Evolutionary conservation across 1,284 basidiomycete species (phyloP).

Genomic region (Cronartium quercuum): DNA sequence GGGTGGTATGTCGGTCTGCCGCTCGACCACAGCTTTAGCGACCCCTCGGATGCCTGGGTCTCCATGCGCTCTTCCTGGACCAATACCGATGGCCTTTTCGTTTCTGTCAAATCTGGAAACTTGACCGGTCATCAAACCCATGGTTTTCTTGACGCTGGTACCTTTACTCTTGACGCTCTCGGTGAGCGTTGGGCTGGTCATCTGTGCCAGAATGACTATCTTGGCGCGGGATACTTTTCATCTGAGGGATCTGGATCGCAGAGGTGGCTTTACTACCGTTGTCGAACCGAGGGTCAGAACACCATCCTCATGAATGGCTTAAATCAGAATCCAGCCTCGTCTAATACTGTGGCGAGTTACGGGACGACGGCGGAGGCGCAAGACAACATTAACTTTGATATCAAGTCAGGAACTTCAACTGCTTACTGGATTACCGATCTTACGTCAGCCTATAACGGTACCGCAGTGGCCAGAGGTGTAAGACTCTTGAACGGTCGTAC

Average conservation of each 20-base stretch:
- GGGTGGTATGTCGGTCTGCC: constrained; percentile 83
- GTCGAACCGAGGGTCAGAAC: constrained; percentile 95
- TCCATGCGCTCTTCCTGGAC: constrained; percentile 90
- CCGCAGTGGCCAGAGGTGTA: constrained; percentile 74
- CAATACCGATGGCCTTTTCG: constrained; percentile 70
- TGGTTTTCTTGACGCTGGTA: constrained; percentile 77
- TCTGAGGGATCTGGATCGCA: constrained; percentile 56
- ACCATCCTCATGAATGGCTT: constrained; percentile 68
- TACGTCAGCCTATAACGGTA: constrained; percentile 67
- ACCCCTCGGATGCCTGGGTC: constrained; percentile 69
- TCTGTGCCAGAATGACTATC: constrained; percentile 80
- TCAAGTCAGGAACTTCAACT: constrained; percentile 63
- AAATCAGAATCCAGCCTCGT: constrained; percentile 73
- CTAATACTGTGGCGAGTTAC: constrained; percentile 57
- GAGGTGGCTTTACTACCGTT: constrained; percentile 90
- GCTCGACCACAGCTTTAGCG: constrained; percentile 75
- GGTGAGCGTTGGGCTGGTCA: constrained; percentile 95
- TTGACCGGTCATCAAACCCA: constrained; percentile 78
- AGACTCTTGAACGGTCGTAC: constrained; percentile 76
- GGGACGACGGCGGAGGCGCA: constrained; percentile 63
- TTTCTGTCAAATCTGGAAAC: constrained; percentile 79
- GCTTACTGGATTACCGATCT: constrained; percentile 79
- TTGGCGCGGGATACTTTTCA: constrained; percentile 50
- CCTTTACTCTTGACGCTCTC: constrained; percentile 91
- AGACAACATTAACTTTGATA: constrained; percentile 61